Evolutionary conservation across 768 basidiomycete species (phyloP), one percentile per base, ranked within the genome.

Genomic region (Termitomyces sp.): DNA sequence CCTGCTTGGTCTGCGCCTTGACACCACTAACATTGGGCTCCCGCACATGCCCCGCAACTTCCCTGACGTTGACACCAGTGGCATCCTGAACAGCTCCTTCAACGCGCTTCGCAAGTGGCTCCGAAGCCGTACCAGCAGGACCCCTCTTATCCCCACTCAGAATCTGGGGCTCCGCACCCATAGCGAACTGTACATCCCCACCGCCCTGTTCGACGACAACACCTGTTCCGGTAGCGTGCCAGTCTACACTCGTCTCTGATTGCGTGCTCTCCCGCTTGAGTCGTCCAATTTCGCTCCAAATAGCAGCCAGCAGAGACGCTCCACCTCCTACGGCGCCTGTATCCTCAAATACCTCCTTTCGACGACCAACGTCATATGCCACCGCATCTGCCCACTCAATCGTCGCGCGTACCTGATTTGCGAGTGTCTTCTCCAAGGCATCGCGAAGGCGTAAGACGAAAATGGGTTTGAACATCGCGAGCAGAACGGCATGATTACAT

Each of bases 91-190:
- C 71, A 46, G 63, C 60, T 9, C 68, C 72, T 0, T 61, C 65
- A 5, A 75, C 62, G 4, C 68, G 72, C 51, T 80, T 71, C 42
- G 57, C 65, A 2, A 80, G 45, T 11, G 66, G 65, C 59, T 74
- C 77, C 2, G 82, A 74, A 5, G 74, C 74, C 2, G 73, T 82
- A 2, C 82, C 87, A 35, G 82, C 62, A 0, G 88, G 88, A 0
- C 87, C 88, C 3, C 72, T 76, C 74, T 90, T 88, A 58, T 83
- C 78, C 0, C 85, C 83, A 26, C 78, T 68, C 28, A 90, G 66
- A 32, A 90, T 80, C 72, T 90, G 88, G 35, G 88, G 88, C 67
- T 87, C 86, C 6, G 79, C 84, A 2, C 88, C 88, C 71, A 89
- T 70, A 0, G 87, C 88, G 46, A 90, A 78, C 47, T 61, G 51